Evolutionary conservation across 495 filamentous ascomycete species (phyloP), one percentile per base, ranked within the genome.

Genomic region (Articulospora tetracladia): DNA sequence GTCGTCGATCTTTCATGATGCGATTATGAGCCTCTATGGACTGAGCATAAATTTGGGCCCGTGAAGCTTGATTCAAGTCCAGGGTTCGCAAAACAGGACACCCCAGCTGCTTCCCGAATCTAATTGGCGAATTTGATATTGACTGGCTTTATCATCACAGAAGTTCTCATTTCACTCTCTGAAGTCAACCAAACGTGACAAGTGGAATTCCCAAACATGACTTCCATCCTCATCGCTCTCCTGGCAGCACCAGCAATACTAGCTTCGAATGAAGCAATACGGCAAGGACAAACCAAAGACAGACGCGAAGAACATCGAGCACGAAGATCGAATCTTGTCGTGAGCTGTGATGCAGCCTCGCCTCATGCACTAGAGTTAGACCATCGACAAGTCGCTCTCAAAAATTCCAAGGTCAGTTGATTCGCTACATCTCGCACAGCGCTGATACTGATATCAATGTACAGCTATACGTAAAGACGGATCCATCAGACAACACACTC

Each of bases 241-340:
- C 68, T 69, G 24, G 69, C 72, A 24, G 52, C 55, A 39, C 76
- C 76, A 13, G 76, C 75, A 23, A 65, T 78, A 17, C 64, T 79
- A 8, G 76, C 75, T 28, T 77, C 74, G 7, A 73, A 72, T 46
- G 76, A 79, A 62, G 73, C 76, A 6, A 75, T 79, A 47, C 70
- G 72, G 11, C 74, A 77, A 66, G 76, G 76, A 23, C 76, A 79
- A 44, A 69, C 68, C 1, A 70, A 76, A 58, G 75, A 70, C 41
- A 70, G 72, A 32, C 65, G 68, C 46, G 75, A 79, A 67, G 70
- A 77, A 56, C 76, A 79, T 61, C 70, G 76, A 12, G 70, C 74
- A 24, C 67, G 72, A 46, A 75, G 74, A 56, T 73, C 69, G 12
- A 76, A 79, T 65, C 66, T 79, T n/a, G 56, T 73, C 3, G 74